Evolutionary conservation across 768 basidiomycete species (phyloP), one percentile per base, ranked within the genome.

Genomic region (Agrocybe pediades): DNA sequence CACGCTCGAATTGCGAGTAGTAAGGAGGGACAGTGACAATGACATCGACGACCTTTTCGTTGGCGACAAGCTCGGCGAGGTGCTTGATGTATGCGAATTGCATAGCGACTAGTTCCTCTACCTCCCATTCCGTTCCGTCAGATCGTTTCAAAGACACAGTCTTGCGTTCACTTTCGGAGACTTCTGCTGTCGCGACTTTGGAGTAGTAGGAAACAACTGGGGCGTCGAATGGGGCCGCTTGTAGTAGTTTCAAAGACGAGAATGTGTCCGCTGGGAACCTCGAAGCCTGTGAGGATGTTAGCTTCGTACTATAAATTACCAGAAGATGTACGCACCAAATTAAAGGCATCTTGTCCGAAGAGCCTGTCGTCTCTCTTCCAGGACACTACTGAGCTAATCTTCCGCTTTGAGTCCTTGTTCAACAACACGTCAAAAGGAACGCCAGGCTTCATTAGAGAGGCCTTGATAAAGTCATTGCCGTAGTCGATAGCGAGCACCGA

Each of bases 401-500:
- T 98, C 54, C 97, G 80, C 75, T 98, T 98, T 24, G 95, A 97
- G 68, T 98, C 96, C 68, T 92, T 92, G 75, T 98, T 97, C 52
- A 98, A 77, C 23, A 99, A 79, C 25, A 99, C 92, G 72, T 99
- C 97, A 62, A 99, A 96, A 3, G 96, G 95, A 26, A 91, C 73
- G 41, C 93, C 95, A 1, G 95, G 94, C 65, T 94, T 95, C 80
- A 98, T 88, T 53, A 98, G 75, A 3, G 95, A 95, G 24, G 94
- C 92, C 72, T 98, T 99, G 65, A 95, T 98, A 82, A 87, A 95
- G 73, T 98, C 97, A 16, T 92, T 84, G 67, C 97, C 97, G 82
- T 97, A 98, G 84, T 99, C 97, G 65, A 99, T 92, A 17, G 95
- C 95, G 44, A 99, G 83, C 11, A 98, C 82, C 2, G 95, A 85